A percentile compares a stretch with the other conserved stretches of the same genome.
Conservation (phyloP, 1,284 basidiomycete species). For the Thecaphora thlaspeos region DNA sequence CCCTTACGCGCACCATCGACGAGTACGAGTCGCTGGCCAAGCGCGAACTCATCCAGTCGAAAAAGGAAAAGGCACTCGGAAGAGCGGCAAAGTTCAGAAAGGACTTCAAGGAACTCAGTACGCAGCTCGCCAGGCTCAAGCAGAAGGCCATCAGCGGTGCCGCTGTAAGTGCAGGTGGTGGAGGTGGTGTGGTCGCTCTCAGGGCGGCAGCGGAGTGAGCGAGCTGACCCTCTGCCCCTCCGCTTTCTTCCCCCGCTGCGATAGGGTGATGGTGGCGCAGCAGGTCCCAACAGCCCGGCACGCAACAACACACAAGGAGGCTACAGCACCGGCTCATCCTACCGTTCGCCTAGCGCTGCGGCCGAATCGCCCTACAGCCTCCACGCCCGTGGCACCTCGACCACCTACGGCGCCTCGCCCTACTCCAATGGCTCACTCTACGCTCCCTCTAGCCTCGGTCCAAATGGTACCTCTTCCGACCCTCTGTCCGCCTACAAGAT, state of each 20-base stretch:
- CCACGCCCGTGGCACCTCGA: constrained; percentile 29
- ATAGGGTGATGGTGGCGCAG: too few relatives aligned
- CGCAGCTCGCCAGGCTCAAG: constrained; percentile 36
- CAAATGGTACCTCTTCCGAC: constrained; percentile 9
- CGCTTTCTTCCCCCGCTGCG: too few relatives aligned
- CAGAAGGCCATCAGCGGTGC: constrained; percentile 10
- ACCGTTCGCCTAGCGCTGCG: constrained; percentile 7
- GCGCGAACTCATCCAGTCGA: constrained; percentile 50
- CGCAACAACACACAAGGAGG: too few relatives aligned
- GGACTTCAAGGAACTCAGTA: constrained; percentile 45
- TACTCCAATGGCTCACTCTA: background rate
- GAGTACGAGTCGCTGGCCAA: constrained; percentile 56
- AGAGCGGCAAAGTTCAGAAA: constrained; percentile 49
- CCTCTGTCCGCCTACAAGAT: constrained; percentile 52
- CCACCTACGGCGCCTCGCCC: constrained; percentile 4
- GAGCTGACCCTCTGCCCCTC: too few relatives aligned
- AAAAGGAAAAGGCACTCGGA: constrained; percentile 53
- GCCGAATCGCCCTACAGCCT: constrained; percentile 46
- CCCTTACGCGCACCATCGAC: constrained; percentile 52
- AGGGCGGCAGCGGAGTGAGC: too few relatives aligned
- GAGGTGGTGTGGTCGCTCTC: too few relatives aligned
- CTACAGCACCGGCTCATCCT: background rate
- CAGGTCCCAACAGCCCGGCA: too few relatives aligned
- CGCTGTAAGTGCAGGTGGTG: too few relatives aligned
- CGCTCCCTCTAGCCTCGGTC: background rate